Evolutionary conservation across 352 stramenopile genomes (phyloP).

Genomic region (Phytophthora cryptogea): DNA sequence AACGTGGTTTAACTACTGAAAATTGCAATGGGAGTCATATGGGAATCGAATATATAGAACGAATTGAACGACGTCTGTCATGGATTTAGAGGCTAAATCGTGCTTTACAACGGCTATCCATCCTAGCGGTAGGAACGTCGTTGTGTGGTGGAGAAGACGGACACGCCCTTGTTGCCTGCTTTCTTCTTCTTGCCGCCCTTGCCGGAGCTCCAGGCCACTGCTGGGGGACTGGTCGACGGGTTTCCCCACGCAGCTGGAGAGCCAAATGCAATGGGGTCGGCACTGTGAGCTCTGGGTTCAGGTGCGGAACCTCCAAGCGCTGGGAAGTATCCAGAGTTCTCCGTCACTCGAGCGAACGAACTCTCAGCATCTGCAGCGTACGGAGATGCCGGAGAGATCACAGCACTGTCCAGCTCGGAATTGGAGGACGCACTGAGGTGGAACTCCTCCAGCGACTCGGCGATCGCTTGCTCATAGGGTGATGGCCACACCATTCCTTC

Average conservation of each 20-base stretch:
- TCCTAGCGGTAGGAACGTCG: conserved; percentile 70
- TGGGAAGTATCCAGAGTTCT: conserved; percentile 79
- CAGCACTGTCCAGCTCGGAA: conserved; percentile 17
- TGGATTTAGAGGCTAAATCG: conserved; percentile 15
- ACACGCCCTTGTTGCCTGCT: conserved; percentile 67
- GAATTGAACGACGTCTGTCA: conserved; percentile 21
- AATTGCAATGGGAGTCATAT: conserved; percentile 2
- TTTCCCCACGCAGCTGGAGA: conserved; percentile 54
- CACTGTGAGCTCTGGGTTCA: conserved; percentile 7
- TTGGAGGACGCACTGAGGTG: conserved; percentile 28
- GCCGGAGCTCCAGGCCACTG: conserved; percentile 35
- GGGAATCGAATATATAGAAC: conserved; percentile 7
- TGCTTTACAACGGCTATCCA: not conserved
- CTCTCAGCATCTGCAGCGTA: conserved; percentile 38
- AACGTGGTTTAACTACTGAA: conserved; percentile 3
- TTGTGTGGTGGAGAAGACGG: conserved; percentile 74
- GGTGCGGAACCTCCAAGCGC: conserved; percentile 35
- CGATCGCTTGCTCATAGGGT: conserved; percentile 52
- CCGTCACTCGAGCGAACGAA: conserved; percentile 74
- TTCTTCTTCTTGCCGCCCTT: conserved; percentile 66
- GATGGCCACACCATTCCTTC: conserved; percentile 62
- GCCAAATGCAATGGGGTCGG: conserved; percentile 24
- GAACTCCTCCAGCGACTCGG: conserved; percentile 47
- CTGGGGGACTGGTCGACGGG: conserved; percentile 33
- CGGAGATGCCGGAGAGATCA: conserved; percentile 15